phyloP scores from a whole-genome alignment of 2,329 filamentous ascomycete species.

The Remersonia thermophila region DNA sequence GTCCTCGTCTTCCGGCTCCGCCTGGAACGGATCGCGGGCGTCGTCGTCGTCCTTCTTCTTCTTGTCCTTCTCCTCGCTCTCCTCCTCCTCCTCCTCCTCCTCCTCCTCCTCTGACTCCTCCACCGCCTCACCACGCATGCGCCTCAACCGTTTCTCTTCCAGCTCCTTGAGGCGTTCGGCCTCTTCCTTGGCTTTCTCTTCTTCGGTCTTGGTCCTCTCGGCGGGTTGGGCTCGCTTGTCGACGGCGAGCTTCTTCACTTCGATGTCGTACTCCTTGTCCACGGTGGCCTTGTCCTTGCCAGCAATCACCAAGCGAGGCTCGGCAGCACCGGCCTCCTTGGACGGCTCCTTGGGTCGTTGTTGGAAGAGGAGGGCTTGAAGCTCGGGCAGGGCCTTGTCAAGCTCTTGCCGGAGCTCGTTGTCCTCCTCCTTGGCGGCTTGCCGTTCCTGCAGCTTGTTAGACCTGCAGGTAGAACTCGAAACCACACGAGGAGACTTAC shows the following conservation, averaged over 20 bases:
- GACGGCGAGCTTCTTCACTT: constrained; percentile 68
- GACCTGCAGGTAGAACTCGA: neutral
- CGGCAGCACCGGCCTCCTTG: constrained; percentile 21
- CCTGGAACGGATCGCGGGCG: constrained; percentile 23
- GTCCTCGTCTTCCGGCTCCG: constrained; percentile 32
- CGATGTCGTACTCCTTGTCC: constrained; percentile 78
- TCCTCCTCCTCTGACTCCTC: constrained; percentile 38
- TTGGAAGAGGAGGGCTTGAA: constrained; percentile 58
- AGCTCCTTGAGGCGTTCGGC: constrained; percentile 64
- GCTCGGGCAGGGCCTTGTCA: constrained; percentile 67
- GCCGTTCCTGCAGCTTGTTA: constrained; percentile 47
- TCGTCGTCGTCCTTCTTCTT: constrained; percentile 22
- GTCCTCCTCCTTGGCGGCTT: constrained; percentile 85
- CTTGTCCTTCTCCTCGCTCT: constrained; percentile 25
- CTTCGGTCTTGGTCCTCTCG: constrained; percentile 80
- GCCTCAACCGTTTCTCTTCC: constrained; percentile 67
- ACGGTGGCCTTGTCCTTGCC: constrained; percentile 54
- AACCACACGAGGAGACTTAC: constrained; percentile 3
- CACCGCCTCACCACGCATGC: constrained; percentile 72
- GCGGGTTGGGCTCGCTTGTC: constrained; percentile 78
- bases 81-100: constrained; percentile 45
- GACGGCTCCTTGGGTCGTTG: constrained; percentile 27
- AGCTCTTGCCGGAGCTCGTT: constrained; percentile 75
- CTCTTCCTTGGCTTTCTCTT: constrained; percentile 70
- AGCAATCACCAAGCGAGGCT: constrained; percentile 23